Evolutionary conservation across 257 asterid genomes (phyloP).

Genomic region (Parsonsia alboflavescens): DNA sequence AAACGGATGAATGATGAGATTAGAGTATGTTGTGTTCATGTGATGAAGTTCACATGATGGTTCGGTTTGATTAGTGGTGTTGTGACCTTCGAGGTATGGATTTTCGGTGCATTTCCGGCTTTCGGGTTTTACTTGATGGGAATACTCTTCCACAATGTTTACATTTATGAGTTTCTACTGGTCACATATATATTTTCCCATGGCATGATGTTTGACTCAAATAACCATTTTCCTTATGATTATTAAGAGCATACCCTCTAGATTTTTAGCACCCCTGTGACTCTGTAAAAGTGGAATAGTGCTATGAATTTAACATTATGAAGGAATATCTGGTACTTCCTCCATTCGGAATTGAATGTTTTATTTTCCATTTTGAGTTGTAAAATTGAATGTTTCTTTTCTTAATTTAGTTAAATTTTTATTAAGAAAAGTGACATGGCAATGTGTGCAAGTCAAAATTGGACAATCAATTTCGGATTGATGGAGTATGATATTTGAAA

Average conservation of each 20-base stretch:
- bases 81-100: background rate
- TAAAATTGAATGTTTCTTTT: too few relatives aligned
- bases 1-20: background rate
- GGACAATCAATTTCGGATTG: too few relatives aligned
- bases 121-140: background rate
- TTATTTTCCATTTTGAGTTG: too few relatives aligned
- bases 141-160: background rate
- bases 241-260: background rate
- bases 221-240: background rate
- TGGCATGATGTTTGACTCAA: background rate
- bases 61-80: background rate
- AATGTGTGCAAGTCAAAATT: too few relatives aligned
- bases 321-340: background rate
- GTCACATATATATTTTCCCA: background rate
- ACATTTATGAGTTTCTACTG: background rate
- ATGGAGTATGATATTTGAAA: background rate
- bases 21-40: background rate
- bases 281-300: background rate
- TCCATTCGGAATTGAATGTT: too few relatives aligned
- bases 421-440: too few relatives aligned
- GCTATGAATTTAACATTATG: background rate
- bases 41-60: background rate
- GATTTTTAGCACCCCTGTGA: background rate
- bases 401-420: too few relatives aligned
- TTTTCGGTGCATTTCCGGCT: background rate